A percentile compares a stretch with the other conserved stretches of the same genome.
phyloP scores from a whole-genome alignment of 1,284 basidiomycete genomes.

The Moesziomyces aphidis region DNA sequence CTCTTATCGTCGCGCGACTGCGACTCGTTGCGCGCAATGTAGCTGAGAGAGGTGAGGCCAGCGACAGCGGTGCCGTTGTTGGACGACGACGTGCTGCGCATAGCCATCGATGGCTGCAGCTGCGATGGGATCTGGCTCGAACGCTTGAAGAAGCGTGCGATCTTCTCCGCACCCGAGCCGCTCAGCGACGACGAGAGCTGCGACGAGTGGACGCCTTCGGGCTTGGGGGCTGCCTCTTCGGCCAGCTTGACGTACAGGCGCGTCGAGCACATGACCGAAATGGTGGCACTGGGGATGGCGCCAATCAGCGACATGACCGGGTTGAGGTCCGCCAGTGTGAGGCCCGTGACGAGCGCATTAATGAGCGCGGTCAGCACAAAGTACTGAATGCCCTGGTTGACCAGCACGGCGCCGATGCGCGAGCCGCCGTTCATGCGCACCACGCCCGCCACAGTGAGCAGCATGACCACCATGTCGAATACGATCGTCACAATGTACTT shows the following conservation, averaged over 20 bases:
- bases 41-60: constrained; percentile 17
- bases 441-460: constrained; percentile 52
- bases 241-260: constrained; percentile 53
- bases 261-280: constrained; percentile 49
- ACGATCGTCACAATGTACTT: constrained; percentile 50
- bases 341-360: constrained; percentile 46
- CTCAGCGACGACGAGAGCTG: constrained; percentile 15
- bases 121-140: constrained; percentile 3
- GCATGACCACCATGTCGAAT: constrained; percentile 45
- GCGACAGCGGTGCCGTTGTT: constrained; percentile 3
- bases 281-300: constrained; percentile 45
- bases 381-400: constrained; percentile 56
- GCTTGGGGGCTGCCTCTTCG: constrained; percentile 41
- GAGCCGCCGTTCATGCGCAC: constrained; percentile 41
- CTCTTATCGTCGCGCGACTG: constrained; percentile 28
- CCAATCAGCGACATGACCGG: constrained; percentile 53
- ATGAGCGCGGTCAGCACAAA: constrained; percentile 48
- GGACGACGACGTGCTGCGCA: constrained; percentile 2
- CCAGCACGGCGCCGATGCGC: constrained; percentile 48
- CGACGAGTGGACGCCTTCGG: constrained; percentile 23
- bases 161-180: constrained; percentile 24
- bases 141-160: constrained; percentile 33
- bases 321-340: constrained; percentile 48
- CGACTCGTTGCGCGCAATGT: constrained; percentile 8
- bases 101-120: constrained; percentile 12